Percentiles rank a stretch among this genome's conserved stretches.
Conservation (phyloP, 768 basidiomycete species). For the Boletales sp. region DNA sequence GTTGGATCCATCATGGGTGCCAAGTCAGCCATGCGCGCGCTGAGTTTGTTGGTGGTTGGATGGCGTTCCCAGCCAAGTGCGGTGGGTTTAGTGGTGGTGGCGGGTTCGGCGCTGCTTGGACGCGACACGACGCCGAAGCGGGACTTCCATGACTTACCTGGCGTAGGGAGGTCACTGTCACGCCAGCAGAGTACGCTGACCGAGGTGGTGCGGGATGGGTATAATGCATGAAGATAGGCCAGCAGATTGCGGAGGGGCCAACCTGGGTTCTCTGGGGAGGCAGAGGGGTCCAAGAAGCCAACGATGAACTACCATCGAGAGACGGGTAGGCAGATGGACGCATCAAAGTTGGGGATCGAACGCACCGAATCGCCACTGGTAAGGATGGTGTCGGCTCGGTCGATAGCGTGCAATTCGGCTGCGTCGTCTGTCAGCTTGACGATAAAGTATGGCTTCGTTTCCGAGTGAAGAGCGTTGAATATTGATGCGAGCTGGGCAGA, state of each 20-base stretch:
- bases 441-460: slow-evolving; percentile 59
- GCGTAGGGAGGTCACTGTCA: slow-evolving; percentile 48
- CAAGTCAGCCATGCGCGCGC: slow-evolving; percentile 83
- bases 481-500: slow-evolving; percentile 48
- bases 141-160: slow-evolving; percentile 52
- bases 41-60: slow-evolving; percentile 72
- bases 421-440: slow-evolving; percentile 38
- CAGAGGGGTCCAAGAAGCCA: slow-evolving; percentile 83
- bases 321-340: slow-evolving; percentile 12
- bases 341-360: not conserved
- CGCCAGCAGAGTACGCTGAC: slow-evolving; percentile 78
- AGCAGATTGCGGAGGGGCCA: slow-evolving; percentile 96
- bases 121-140: slow-evolving; percentile 50
- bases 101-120: slow-evolving; percentile 14
- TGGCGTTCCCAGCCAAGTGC: slow-evolving; percentile 98
- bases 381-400: slow-evolving; percentile 51
- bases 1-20: slow-evolving; percentile 96
- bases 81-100: slow-evolving; percentile 37
- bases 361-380: slow-evolving; percentile 42
- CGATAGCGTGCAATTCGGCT: slow-evolving; percentile 48
- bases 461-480: slow-evolving; percentile 43
- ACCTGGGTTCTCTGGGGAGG: slow-evolving; percentile 67
- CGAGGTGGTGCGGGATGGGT: slow-evolving; percentile 45
- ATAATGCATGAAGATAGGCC: slow-evolving; percentile 65
- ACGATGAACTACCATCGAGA: slow-evolving; percentile 40